Evolutionary conservation across 2,329 filamentous ascomycete species (phyloP), one percentile per base, ranked within the genome.

Genomic region (Metarhizium robertsii): DNA sequence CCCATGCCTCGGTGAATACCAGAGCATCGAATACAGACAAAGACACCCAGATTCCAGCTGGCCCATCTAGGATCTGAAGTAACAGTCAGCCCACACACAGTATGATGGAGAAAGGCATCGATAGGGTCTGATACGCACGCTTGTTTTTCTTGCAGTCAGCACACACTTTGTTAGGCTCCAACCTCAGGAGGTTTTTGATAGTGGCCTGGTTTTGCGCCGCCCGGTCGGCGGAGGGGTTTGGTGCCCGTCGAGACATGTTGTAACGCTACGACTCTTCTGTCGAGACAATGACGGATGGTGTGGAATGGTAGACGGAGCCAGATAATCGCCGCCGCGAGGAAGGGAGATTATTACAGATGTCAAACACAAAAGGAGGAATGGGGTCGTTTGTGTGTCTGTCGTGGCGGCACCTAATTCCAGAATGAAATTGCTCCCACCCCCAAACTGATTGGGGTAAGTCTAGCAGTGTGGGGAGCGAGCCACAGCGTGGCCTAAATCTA

Each of bases 121-220:
- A 30, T 42, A 20, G n/a, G 40, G 25, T 40, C 48, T 13, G 18
- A 32, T 40, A 76, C 86, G 63, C 73, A 95, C 92, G 94, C 73
- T 97, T 99, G 79, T 97, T 99, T 71, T 88, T 86, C 79, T 99
- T 99, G 83, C 94, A 99, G 73, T 99, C 94, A 58, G 92, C 90
- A 79, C 94, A 99, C 69, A 88, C 84, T 78, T 99, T 99, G 78
- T 99, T 99, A 60, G 85, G 77, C 68, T 97, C 92, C 63, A 99
- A 77, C 76, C 97, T 99, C 70, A 97, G 79, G 64, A 99, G 82
- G 69, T 83, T 91, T 79, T 97, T 97, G 73, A 99, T 90, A 48
- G 91, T 95, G 70, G 87, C 85, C 71, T 90, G 87, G 75, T 99
- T 99, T 75, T 95, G 88, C 66, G 92, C 92, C 66, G 91, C 89